A percentile compares a stretch with the other conserved stretches of the same genome.
Evolutionary conservation across 1,284 basidiomycete genomes (phyloP).

Genomic region (Ceratobasidium sp.): DNA sequence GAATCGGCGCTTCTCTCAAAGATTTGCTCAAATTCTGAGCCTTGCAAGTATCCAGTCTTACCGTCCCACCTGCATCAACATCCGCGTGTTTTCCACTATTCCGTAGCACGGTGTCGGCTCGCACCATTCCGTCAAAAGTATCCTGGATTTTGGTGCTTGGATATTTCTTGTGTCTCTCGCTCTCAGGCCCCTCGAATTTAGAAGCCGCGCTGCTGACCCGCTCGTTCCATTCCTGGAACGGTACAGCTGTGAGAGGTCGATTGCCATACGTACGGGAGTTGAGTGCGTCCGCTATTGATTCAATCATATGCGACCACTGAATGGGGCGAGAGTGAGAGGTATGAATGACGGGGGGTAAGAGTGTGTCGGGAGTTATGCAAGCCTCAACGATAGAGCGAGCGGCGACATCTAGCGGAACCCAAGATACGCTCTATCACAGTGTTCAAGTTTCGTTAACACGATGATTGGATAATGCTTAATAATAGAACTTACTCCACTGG

Average conservation of each 20-base stretch:
- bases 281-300: constrained; percentile 51
- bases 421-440: constrained; percentile 52
- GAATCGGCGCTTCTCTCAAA: neutral
- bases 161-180: constrained; percentile 4
- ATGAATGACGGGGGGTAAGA: constrained; percentile 49
- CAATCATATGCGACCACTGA: constrained; percentile 51
- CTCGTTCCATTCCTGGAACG: constrained; percentile 54
- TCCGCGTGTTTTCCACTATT: neutral
- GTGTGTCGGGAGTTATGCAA: neutral
- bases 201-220: neutral
- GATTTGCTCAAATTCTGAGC: neutral
- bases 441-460: too few species aligned
- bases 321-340: constrained; percentile 54
- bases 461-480: neutral
- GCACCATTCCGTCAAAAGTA: neutral
- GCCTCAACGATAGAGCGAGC: constrained; percentile 55
- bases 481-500: constrained; percentile 14
- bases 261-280: neutral
- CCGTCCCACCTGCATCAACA: neutral
- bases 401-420: constrained; percentile 56
- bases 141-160: constrained; percentile 25
- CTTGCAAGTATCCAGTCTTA: neutral
- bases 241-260: constrained; percentile 51
- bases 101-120: too few species aligned
- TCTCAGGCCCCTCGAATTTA: constrained; percentile 9